Evolutionary conservation across 31 red algal genomes (phyloP).

Genomic region (Porphyra umbilicalis): DNA sequence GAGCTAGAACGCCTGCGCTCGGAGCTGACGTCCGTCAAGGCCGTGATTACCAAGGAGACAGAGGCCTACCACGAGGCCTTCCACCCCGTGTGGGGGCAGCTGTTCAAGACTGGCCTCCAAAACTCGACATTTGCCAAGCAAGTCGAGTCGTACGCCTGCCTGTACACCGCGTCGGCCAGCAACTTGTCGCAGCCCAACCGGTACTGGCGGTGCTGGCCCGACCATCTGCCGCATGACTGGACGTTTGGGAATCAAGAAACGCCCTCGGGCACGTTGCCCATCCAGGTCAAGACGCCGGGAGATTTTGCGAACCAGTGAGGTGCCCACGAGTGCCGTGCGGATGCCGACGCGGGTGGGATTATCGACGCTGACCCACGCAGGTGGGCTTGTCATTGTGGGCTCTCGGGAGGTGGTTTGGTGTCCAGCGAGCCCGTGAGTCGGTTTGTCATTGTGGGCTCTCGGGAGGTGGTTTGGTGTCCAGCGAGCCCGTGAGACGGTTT

Average conservation of each 20-base stretch:
- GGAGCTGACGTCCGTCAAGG: conserved; percentile 23
- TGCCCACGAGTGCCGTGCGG: no score
- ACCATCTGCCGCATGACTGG: conserved; percentile 40
- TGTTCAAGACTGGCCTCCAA: conserved; percentile 96
- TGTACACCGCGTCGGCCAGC: conserved; percentile 77
- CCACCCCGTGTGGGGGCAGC: conserved; percentile 87
- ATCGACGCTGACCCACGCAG: no score
- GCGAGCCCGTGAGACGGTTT: no score
- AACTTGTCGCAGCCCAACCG: conserved; percentile 66
- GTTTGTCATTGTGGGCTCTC: no score
- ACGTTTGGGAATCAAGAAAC: not conserved
- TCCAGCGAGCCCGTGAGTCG: no score
- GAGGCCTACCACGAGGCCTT: conserved; percentile 68
- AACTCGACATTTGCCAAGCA: conserved; percentile 93
- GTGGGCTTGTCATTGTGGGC: no score
- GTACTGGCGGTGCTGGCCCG: conserved; percentile 40
- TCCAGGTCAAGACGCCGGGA: no score
- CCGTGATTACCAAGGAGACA: conserved; percentile 31
- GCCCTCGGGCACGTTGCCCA: no score
- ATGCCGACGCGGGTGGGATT: no score
- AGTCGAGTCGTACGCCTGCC: conserved; percentile 93
- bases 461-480: no score
- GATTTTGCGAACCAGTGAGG: no score
- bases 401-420: no score
- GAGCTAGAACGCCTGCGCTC: conserved; percentile 28